Evolutionary conservation across 1,139 yeast genomes (phyloP), one percentile per base, ranked within the genome.

Genomic region (Candida smagusa): DNA sequence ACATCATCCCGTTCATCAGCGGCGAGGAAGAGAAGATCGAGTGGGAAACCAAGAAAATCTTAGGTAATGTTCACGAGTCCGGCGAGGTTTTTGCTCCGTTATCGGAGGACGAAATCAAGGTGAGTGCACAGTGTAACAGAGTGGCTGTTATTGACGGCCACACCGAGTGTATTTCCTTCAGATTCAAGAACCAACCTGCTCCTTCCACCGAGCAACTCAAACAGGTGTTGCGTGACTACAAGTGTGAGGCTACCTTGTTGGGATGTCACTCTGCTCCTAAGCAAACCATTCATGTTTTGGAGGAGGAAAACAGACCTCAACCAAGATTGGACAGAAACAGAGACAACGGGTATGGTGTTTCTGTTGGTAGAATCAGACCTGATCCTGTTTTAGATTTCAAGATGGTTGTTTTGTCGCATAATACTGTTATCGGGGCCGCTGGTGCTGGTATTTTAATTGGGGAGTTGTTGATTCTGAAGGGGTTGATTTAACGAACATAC

Each of bases 1-100:
- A 92, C 68, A 76, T 92, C 50, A 88, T 92, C 39, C 99, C 99
- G 34, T 90, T 71, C 72, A 92, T 92, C 56, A 76, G 92, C 45
- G 97, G 98, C 35, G 99, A 92, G 67, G 99, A 92, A 68, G 99
- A 94, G 51, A 92, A 92, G 69, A 88, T 92, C 51, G 98, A 94
- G 67, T 89, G 95, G 95, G 99, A 92, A 69, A 89, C 98, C 38
- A 86, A 87, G 61, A 92, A 92, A 71, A 92, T 92, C 49, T 74
- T 92, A 52, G 97, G 97, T 48, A 52, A 61, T 28, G 59, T 84
- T 36, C 71, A 72, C 43, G 55, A 58, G 2, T 81, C 74, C 38
- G 79, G 79, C n/a, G 61, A 71, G 34, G 74, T 74, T 33, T 81
- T 90, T 52, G 69, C 72, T 9, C 68, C 83, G 38, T 69, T 89